These are phyloP conservation scores for Calonectria naviculata DNA, from an alignment of 2,329 filamentous ascomycete genomes.

Conservation along the genomic window DNA sequence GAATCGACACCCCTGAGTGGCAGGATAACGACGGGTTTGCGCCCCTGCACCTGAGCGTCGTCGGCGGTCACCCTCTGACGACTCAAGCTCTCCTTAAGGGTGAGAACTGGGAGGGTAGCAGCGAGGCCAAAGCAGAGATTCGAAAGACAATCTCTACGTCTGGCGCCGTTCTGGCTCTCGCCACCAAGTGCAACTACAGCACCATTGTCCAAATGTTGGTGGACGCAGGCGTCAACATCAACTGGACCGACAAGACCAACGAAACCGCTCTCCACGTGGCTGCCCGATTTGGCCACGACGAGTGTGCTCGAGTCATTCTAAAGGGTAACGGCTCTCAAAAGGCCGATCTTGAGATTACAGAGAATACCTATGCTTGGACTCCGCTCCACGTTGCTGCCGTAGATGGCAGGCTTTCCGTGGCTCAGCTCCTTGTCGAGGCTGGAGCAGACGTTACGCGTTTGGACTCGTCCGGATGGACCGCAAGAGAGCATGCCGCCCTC, in stretches of 20 bases:
- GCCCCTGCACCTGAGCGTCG: slow-evolving; percentile 90
- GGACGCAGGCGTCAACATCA: slow-evolving; percentile 90
- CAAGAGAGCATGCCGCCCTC: slow-evolving; percentile 91
- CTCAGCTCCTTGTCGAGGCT: slow-evolving; percentile 80
- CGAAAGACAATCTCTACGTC: slow-evolving; percentile 82
- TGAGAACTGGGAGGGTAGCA: slow-evolving; percentile 79
- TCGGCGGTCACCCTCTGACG: slow-evolving; percentile 89
- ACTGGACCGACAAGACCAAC: slow-evolving; percentile 89
- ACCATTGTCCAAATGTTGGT: slow-evolving; percentile 89
- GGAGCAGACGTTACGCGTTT: slow-evolving; percentile 79
- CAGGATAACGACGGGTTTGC: slow-evolving; percentile 93
- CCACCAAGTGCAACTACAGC: slow-evolving; percentile 87
- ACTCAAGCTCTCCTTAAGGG: slow-evolving; percentile 84
- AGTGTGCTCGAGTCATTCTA: slow-evolving; percentile 83
- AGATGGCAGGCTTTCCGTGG: slow-evolving; percentile 82
- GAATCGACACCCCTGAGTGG: slow-evolving; percentile 89
- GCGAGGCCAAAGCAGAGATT: slow-evolving; percentile 70
- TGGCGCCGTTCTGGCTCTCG: slow-evolving; percentile 87
- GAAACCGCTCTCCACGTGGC: slow-evolving; percentile 95
- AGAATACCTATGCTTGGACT: slow-evolving; percentile 93
- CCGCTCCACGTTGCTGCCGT: slow-evolving; percentile 94
- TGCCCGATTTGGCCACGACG: slow-evolving; percentile 85
- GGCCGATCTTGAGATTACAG: slow-evolving; percentile 79
- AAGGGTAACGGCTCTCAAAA: slow-evolving; percentile 77
- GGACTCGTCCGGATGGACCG: slow-evolving; percentile 94